Base-by-base conservation (phyloP, 2,329 filamentous ascomycete species). In the Anthostomella pinea region DNA sequence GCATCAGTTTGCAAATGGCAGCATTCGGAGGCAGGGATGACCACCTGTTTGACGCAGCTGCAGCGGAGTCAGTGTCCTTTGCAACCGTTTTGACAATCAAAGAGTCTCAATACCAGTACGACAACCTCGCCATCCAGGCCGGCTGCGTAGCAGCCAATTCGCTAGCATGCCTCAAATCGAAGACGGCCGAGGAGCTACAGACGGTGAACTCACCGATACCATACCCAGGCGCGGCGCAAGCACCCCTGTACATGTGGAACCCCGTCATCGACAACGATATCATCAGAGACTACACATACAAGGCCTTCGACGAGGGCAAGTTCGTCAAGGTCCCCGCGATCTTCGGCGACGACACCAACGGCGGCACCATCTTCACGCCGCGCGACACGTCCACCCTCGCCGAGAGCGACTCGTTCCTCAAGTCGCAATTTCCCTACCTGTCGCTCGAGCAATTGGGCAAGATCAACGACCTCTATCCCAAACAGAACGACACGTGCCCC, bases 1-100 rank as follows among this genome's bases (percentile, higher is more conserved):
- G 79, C 4, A 70, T 87, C n/a, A 73, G 69, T 18, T 66, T 85
- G 22, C 79, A 86, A 16, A 67, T 87, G 26, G 76, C 67, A 1
- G 73, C 75, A 0, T 73, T 74, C 36, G 70, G 68, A 3, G 75
- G 73, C 9, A 58, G 60, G 5, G 59, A 75, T 36, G 63, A 63
- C 20, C 60, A 64, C 3, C 59, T 78, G 2, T 78, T 79, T 53
- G 68, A 73, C 33, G 73, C 65, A 1, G 72, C 65, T 0, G 68
- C 69, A 1, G 71, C 67, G 1, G 68, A 75, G 43, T 74, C 70
- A 0, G 65, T 73, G 2, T 76, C 73, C 0, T 77, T 75, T 26
- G 71, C 68, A 0, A 65, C 67, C 1, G 64, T 71, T 6, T 55
- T 72, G 8, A 73, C 68, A 0, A 57, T 69, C 3, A 52, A 59